These are phyloP conservation scores for Solanum phureja DNA, from an alignment of 257 asterid genomes.

Conservation along the genomic window DNA sequence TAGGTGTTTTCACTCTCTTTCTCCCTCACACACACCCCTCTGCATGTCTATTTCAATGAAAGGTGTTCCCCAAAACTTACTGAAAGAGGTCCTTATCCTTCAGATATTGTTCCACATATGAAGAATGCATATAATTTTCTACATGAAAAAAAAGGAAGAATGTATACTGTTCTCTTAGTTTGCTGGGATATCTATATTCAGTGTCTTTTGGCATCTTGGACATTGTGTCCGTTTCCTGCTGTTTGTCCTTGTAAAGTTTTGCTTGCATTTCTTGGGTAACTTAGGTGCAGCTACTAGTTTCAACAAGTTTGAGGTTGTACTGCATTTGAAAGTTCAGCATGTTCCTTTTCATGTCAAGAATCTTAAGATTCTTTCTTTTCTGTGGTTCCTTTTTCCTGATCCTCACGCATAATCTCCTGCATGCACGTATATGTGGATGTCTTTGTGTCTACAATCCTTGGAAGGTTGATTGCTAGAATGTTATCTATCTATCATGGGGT, in stretches of 20 bases:
- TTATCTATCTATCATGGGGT: background rate
- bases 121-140: background rate
- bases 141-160: background rate
- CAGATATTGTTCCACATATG: background rate
- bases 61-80: background rate
- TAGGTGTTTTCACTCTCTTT: background rate
- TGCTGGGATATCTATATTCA: background rate
- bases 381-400: background rate
- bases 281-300: background rate
- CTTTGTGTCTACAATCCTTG: background rate
- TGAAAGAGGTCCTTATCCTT: background rate
- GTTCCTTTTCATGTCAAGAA: background rate
- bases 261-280: background rate
- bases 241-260: background rate
- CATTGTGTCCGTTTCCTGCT: background rate
- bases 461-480: background rate
- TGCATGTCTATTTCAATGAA: background rate
- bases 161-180: background rate
- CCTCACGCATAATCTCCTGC: background rate
- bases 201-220: background rate
- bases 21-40: background rate
- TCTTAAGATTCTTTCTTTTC: background rate
- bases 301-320: background rate
- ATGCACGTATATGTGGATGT: background rate
- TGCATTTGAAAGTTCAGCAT: background rate